Conservation (phyloP, 495 filamentous ascomycete genomes). For the Polyplosphaeria fusca region DNA sequence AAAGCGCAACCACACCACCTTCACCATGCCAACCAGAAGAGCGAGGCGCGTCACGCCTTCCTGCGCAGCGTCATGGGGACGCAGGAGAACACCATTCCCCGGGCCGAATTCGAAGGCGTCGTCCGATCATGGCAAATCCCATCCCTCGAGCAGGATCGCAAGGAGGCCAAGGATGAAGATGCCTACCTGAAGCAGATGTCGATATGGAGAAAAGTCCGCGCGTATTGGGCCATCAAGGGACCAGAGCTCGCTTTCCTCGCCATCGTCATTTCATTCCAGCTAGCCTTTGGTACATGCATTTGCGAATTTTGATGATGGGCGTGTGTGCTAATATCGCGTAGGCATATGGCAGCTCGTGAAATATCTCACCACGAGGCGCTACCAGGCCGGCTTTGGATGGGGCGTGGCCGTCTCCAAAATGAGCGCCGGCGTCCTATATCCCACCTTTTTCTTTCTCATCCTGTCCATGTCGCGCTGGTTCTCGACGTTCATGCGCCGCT, state of each 20-base stretch:
- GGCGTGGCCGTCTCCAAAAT: constrained; percentile 43
- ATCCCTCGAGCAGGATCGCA: constrained; percentile 33
- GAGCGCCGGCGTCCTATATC: constrained; percentile 42
- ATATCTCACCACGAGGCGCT: constrained; percentile 31
- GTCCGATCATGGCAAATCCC: constrained; percentile 42
- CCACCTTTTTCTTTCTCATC: constrained; percentile 46
- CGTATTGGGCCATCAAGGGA: constrained; percentile 40
- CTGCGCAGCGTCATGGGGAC: constrained; percentile 40
- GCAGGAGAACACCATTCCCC: constrained; percentile 31
- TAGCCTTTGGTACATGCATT: constrained; percentile 41
- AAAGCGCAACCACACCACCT: constrained; percentile 36
- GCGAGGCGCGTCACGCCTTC: constrained; percentile 39
- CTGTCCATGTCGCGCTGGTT: constrained; percentile 43
- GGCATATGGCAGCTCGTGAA: constrained; percentile 44
- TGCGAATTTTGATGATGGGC: too few relatives aligned
- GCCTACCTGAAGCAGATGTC: constrained; percentile 32
- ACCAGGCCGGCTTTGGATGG: constrained; percentile 40
- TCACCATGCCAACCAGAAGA: constrained; percentile 16
- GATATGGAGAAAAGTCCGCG: constrained; percentile 29
- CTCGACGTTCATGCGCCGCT: constrained; percentile 37
- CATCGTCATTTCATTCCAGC: constrained; percentile 38
- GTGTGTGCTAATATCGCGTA: too few relatives aligned
- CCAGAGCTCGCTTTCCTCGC: constrained; percentile 38
- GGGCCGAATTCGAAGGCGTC: constrained; percentile 36
- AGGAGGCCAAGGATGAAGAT: constrained; percentile 27